These are phyloP conservation scores for Fusarium stilboides DNA, from an alignment of 2,329 filamentous ascomycete genomes.

Conservation along the genomic window DNA sequence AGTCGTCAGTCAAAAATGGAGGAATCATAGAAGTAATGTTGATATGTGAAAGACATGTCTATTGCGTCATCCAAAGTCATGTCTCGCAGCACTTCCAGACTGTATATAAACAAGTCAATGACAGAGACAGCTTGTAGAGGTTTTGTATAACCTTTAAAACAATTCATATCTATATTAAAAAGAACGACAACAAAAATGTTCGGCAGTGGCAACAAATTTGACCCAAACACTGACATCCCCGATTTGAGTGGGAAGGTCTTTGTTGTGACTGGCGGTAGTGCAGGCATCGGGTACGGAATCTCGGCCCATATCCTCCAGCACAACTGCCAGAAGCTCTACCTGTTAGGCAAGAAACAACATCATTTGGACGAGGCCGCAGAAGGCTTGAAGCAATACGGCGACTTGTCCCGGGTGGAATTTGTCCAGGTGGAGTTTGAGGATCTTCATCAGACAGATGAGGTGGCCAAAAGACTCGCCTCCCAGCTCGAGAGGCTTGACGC, in stretches of 20 bases:
- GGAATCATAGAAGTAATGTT: background rate
- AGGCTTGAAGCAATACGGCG: conserved; percentile 7
- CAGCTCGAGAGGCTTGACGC: conserved; percentile 5
- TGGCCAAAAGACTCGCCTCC: conserved; percentile 10
- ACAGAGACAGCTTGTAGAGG: no score
- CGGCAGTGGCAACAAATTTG: conserved; percentile 6
- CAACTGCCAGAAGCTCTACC: conserved; percentile 8
- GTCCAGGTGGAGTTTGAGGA: conserved; percentile 14
- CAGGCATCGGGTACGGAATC: conserved; percentile 21
- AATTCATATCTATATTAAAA: background rate
- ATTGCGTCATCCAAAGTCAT: conserved; percentile 4
- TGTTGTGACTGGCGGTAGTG: conserved; percentile 18
- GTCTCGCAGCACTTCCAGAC: background rate
- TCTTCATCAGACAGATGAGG: conserved; percentile 9
- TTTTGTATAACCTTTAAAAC: background rate
- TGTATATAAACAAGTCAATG: background rate
- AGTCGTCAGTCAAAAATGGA: background rate
- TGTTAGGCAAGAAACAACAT: conserved; percentile 17
- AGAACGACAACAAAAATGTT: background rate
- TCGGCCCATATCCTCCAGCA: conserved; percentile 24
- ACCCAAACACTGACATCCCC: conserved; percentile 19
- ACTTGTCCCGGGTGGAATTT: conserved; percentile 6
- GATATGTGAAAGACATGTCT: background rate
- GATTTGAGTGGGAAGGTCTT: conserved; percentile 16
- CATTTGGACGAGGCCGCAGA: conserved; percentile 17